Evolutionary conservation across 2,329 filamentous ascomycete species (phyloP), one percentile per base, ranked within the genome.

Genomic region (Escovopsis sp.): DNA sequence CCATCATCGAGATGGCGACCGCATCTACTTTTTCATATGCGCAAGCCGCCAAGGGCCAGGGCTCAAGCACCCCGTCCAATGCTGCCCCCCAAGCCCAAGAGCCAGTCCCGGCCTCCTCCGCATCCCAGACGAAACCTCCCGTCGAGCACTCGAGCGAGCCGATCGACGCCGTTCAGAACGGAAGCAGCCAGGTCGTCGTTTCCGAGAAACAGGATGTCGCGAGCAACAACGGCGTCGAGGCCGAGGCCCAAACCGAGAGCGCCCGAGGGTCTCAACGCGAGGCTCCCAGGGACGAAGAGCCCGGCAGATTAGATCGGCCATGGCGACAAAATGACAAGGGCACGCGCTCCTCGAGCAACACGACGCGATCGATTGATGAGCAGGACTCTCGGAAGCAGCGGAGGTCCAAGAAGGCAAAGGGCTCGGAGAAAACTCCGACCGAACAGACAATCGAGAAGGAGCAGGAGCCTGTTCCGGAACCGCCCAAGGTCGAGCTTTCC

Each of bases 11-110:
- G 46, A 77, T 76, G 73, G 72, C 72, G 49, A 61, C 62, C 45
- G 54, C 74, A 48, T 69, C 76, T 47, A 69, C 76, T 32, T 94
- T 95, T 60, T 95, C 89, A 46, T 96, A 96, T 64, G 89, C 89
- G 55, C 87, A 94, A 72, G 89, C 89, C 58, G 89, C 89, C 46
- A 91, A 91, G 63, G 86, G 88, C 56, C 75, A 82, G 54, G 66
- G 74, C 26, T 57, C 57, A 45, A 57, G 49, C 50, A 45, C 53
- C 36, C 42, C 51, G n/a, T 35, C 53, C 42, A 53, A 53, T 36
- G 46, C 49, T 30, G 46, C 46, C 37, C 45, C 49, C 40, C 51
- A 53, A 36, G 41, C 50, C 36, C 55, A 56, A 48, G 54, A 52
- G 30, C 36, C 53, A 30, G 55, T 60, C 46, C 47, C 57, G 26